Evolutionary conservation across 331 rosid species (phyloP).

Genomic region (Rosa hybrid): DNA sequence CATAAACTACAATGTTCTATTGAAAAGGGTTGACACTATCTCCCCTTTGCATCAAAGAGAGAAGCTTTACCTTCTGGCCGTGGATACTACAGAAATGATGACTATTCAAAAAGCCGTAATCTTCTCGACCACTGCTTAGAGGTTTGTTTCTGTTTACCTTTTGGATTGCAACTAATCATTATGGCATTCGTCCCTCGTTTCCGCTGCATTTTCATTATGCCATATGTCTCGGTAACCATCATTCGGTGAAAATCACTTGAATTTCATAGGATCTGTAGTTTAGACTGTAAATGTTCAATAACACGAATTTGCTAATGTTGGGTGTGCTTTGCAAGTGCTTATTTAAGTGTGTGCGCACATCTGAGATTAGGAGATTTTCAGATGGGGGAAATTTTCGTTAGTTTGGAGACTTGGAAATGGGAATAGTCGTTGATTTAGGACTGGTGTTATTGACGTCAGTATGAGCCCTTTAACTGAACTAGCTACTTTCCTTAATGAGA

Average conservation of each 20-base stretch:
- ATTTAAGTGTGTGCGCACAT: neutral
- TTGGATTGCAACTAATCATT: too few species aligned
- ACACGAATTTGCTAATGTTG: neutral
- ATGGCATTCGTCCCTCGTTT: neutral
- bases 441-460: neutral
- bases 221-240: too few species aligned
- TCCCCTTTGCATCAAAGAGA: constrained; percentile 72
- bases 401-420: neutral
- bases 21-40: constrained; percentile 24
- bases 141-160: constrained; percentile 39
- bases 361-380: neutral
- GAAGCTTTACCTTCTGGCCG: constrained; percentile 83
- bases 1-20: too few species aligned
- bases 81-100: constrained; percentile 69
- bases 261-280: neutral
- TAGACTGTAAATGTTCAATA: neutral
- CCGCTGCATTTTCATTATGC: too few species aligned
- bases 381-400: neutral
- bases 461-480: neutral
- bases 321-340: neutral
- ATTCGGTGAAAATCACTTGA: neutral
- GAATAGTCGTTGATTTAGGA: neutral
- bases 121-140: constrained; percentile 66
- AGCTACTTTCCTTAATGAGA: neutral
- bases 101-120: constrained; percentile 72